Evolutionary conservation across 306 rosid genomes (phyloP).

Genomic region (Sesbania bispinosa): DNA sequence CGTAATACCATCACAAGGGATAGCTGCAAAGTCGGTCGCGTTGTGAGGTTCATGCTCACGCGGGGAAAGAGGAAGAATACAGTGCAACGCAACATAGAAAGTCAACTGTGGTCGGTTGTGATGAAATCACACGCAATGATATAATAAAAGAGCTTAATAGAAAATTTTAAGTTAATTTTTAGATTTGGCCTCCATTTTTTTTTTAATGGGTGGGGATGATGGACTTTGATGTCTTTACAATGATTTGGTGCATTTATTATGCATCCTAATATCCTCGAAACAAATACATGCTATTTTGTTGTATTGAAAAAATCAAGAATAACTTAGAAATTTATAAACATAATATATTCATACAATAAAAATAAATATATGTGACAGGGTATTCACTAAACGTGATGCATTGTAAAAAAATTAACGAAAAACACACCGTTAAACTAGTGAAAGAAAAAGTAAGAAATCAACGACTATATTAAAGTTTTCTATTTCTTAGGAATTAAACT

Average conservation of each 20-base stretch:
- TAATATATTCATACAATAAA: too few relatives aligned
- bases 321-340: neutral
- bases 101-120: conserved; percentile 40
- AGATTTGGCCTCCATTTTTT: neutral
- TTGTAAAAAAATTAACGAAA: too few relatives aligned
- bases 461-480: too few relatives aligned
- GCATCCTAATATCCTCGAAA: neutral
- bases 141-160: neutral
- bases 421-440: too few relatives aligned
- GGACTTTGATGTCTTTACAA: neutral
- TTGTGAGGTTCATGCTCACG: neutral
- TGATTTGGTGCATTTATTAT: neutral
- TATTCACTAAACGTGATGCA: too few relatives aligned
- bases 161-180: too few relatives aligned
- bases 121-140: conserved; percentile 18
- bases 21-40: neutral
- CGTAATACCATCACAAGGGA: too few relatives aligned
- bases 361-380: too few relatives aligned
- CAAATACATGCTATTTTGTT: neutral
- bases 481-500: too few relatives aligned
- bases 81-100: neutral
- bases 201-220: neutral
- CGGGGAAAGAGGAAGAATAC: neutral
- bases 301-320: neutral
- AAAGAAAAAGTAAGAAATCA: too few relatives aligned